These are phyloP conservation scores for Colletotrichum abscissum DNA, from an alignment of 2,329 filamentous ascomycete genomes.

Conservation along the genomic window DNA sequence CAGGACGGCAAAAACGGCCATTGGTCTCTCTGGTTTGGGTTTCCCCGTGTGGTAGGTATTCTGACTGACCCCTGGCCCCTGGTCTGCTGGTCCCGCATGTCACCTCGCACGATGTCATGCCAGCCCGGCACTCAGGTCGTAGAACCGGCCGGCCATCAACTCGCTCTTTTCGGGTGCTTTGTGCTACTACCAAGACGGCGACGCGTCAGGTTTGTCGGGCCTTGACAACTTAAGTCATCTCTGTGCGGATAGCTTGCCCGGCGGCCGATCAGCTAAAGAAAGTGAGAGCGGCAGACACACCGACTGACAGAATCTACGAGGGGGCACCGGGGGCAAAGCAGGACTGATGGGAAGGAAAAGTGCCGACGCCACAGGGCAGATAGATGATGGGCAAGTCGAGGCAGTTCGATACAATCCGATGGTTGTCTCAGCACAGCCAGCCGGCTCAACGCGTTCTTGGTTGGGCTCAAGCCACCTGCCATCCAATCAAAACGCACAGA, in stretches of 20 bases:
- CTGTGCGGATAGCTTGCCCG: background rate
- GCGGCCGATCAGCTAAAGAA: background rate
- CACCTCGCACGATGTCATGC: constrained; percentile 14
- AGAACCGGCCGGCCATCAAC: background rate
- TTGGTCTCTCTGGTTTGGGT: too few species aligned
- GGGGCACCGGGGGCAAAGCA: too few species aligned
- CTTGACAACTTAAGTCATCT: background rate
- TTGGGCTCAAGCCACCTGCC: constrained; percentile 18
- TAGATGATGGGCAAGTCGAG: background rate
- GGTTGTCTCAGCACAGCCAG: constrained; percentile 15
- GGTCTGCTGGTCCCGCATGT: background rate
- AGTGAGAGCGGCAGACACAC: background rate
- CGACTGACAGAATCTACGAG: background rate
- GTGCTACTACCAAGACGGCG: background rate
- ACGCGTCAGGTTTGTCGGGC: background rate
- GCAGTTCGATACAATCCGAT: background rate
- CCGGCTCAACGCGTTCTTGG: constrained; percentile 13
- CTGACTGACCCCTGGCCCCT: background rate
- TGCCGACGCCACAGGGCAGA: background rate
- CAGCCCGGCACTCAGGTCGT: constrained; percentile 11
- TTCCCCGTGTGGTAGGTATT: background rate
- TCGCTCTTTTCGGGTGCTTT: background rate
- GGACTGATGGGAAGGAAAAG: background rate
- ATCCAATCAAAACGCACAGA: constrained; percentile 31
- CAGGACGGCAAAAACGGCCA: too few species aligned